A percentile compares a stretch with the other conserved stretches of the same genome.
Evolutionary conservation across 2,329 filamentous ascomycete species (phyloP).

Genomic region (Aureobasidium sp.): DNA sequence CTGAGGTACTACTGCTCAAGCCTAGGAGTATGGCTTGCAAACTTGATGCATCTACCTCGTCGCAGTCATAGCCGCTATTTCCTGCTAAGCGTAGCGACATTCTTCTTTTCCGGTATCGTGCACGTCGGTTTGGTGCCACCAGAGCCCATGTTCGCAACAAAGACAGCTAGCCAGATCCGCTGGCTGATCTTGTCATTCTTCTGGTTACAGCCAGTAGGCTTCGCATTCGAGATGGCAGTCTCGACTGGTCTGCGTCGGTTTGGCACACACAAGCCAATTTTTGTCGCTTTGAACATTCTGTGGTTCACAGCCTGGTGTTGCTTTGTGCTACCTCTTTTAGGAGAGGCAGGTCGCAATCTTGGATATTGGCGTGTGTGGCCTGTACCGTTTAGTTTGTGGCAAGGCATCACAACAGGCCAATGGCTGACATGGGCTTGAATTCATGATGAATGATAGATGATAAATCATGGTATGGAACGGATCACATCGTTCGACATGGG

Average conservation of each 20-base stretch:
- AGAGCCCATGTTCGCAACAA: constrained; percentile 18
- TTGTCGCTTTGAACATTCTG: constrained; percentile 16
- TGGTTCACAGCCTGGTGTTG: constrained; percentile 22
- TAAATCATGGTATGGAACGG: neutral
- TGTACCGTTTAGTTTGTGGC: constrained; percentile 21
- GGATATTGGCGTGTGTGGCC: constrained; percentile 22
- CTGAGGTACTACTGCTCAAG: constrained; percentile 22
- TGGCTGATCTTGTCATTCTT: constrained; percentile 21
- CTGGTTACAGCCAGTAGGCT: constrained; percentile 23
- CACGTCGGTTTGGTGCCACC: constrained; percentile 26
- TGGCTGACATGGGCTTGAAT: constrained; percentile 18
- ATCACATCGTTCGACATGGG: too few relatives aligned
- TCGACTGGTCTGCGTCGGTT: constrained; percentile 6
- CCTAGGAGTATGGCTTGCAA: constrained; percentile 21
- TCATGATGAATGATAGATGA: neutral
- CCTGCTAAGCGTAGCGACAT: constrained; percentile 20
- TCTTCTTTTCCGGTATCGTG: constrained; percentile 23
- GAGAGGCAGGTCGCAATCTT: constrained; percentile 21
- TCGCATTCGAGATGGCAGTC: constrained; percentile 20
- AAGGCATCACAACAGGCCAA: constrained; percentile 16
- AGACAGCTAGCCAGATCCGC: neutral
- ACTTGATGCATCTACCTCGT: constrained; percentile 15
- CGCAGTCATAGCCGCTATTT: constrained; percentile 19
- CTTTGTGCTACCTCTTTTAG: constrained; percentile 20
- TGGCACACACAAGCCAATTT: neutral